Evolutionary conservation across 352 stramenopile species (phyloP), one percentile per base, ranked within the genome.

Genomic region (Pythium utonaiense): DNA sequence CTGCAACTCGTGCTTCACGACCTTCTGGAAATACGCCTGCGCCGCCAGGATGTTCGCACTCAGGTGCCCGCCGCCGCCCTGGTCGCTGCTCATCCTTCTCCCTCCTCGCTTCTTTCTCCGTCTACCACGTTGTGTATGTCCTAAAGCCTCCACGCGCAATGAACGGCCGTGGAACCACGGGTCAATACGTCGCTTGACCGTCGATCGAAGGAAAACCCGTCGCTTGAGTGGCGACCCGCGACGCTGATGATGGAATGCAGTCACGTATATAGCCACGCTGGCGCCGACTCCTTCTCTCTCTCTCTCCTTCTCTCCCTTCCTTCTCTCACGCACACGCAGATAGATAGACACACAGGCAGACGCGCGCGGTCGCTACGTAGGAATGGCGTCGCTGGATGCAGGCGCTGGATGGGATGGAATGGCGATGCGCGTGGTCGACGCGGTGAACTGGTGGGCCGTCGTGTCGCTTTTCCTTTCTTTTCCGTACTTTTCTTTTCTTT

Each of bases 1-100:
- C 59, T 92, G 78, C 24, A 94, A 66, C 67, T 94, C 85, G 40
- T 89, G 70, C 70, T 93, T 92, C 30, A 94, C 85, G 27, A 91
- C 81, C 14, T 61, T 74, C 57, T 89, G 80, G 68, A 94, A 94
- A 42, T 73, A 64, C 19, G 60, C 56, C 60, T 94, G 85, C 19
- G 83, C 83, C 33, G 90, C 79, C 57, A 82, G 64, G 71, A 92
- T 91, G 61, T 73, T 72, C 34, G 70, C 67, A 52, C 74, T 82
- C 45, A 77, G 66, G 36, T 74, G 68, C 48, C 57, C 55, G 19
- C 42, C 44, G 22, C 44, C 34, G 24, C 42, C 41, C n/a, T 28
- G 41, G 16, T 50, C 33, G 24, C 40, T 45, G 38, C 30, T 59
- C 40, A 54, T 58, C 19, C 28, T 33, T n/a, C 16, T n/a, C 13